Conservation (phyloP, 1,284 basidiomycete genomes). For the Sporisorium sorghi region DNA sequence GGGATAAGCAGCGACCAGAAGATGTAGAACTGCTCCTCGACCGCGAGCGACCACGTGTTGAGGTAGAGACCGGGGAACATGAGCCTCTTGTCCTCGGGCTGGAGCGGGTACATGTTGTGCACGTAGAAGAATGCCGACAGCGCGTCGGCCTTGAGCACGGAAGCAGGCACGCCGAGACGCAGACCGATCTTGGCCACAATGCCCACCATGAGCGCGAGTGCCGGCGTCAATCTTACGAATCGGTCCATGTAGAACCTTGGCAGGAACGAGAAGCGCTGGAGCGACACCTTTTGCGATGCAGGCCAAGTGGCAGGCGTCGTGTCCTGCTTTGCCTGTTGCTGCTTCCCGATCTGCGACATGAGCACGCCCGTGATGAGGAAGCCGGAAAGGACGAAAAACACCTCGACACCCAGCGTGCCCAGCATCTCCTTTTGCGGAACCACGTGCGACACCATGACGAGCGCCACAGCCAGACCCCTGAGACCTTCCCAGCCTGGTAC, state of each 20-base stretch:
- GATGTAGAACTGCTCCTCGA: constrained; percentile 52
- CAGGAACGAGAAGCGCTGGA: constrained; percentile 26
- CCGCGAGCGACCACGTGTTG: constrained; percentile 47
- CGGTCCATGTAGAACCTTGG: constrained; percentile 42
- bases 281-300: constrained; percentile 6
- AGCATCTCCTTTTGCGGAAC: constrained; percentile 32
- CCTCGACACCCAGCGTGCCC: constrained; percentile 32
- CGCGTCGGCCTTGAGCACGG: constrained; percentile 18
- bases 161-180: constrained; percentile 1
- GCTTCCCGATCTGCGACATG: constrained; percentile 37
- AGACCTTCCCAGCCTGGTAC: constrained; percentile 46
- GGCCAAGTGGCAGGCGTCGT: not conserved
- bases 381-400: constrained; percentile 46
- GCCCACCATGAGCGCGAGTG: constrained; percentile 22
- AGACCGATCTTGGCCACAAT: constrained; percentile 16
- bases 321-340: constrained; percentile 12
- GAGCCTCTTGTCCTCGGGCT: constrained; percentile 12
- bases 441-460: constrained; percentile 33
- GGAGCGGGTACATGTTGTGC: constrained; percentile 33
- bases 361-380: constrained; percentile 51
- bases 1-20: constrained; percentile 44
- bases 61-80: constrained; percentile 37
- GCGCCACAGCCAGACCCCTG: constrained; percentile 25
- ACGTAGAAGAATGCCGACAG: constrained; percentile 28
- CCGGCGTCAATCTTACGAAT: constrained; percentile 31